phyloP scores from a whole-genome alignment of 2,329 filamentous ascomycete species.

The Apiospora koreana region DNA sequence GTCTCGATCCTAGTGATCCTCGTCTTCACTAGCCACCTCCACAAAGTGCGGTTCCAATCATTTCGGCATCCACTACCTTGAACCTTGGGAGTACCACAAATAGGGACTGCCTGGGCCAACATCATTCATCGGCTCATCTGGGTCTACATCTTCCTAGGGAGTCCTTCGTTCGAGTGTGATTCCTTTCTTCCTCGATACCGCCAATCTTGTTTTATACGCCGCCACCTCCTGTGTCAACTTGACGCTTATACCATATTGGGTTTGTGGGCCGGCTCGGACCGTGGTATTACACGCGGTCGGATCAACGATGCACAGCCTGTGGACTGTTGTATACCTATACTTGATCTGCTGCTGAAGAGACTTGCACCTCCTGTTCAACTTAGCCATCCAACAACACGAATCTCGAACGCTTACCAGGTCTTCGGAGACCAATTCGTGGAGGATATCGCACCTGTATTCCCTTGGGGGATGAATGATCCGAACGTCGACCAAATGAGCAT shows the following conservation, averaged over 20 bases:
- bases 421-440: not conserved
- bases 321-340: conserved; percentile 6
- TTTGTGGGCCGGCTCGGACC: conserved; percentile 9
- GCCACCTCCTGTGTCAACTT: not conserved
- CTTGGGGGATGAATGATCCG: conserved; percentile 39
- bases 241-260: not conserved
- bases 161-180: conserved; percentile 1
- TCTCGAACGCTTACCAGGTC: not conserved
- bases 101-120: conserved; percentile 17
- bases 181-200: not conserved
- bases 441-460: not conserved
- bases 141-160: not conserved
- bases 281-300: not conserved
- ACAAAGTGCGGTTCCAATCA: conserved; percentile 21
- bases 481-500: conserved; percentile 43
- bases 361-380: not conserved
- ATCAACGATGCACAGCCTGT: conserved; percentile 13
- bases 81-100: conserved; percentile 23
- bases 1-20: conserved; percentile 19
- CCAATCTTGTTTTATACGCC: conserved; percentile 6
- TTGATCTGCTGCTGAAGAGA: conserved; percentile 12
- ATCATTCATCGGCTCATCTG: conserved; percentile 7
- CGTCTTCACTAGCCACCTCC: conserved; percentile 28
- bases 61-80: conserved; percentile 9
- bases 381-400: not conserved